A percentile compares a stretch with the other conserved stretches of the same genome.
Evolutionary conservation across 2,329 filamentous ascomycete genomes (phyloP).

Genomic region (Epichloe gansuensis): DNA sequence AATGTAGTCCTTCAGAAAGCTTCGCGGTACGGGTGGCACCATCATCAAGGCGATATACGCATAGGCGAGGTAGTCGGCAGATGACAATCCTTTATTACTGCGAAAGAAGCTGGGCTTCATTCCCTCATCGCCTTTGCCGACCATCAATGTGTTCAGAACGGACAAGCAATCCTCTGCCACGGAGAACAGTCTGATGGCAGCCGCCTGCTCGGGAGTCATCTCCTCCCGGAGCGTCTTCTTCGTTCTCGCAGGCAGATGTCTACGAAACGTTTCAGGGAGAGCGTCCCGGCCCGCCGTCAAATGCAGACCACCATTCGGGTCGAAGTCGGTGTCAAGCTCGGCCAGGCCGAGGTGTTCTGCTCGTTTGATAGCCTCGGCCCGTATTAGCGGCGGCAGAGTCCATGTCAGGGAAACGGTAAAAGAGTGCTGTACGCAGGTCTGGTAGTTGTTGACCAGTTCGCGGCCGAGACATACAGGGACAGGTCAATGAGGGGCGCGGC

Average conservation of each 20-base stretch:
- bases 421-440: constrained; percentile 70
- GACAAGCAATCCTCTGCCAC: constrained; percentile 60
- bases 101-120: constrained; percentile 21
- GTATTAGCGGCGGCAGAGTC: constrained; percentile 63
- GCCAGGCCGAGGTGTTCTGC: constrained; percentile 61
- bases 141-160: constrained; percentile 50
- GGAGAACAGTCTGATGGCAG: constrained; percentile 64
- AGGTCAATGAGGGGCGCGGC: constrained; percentile 74
- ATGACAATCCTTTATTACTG: constrained; percentile 14
- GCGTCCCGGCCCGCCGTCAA: constrained; percentile 24
- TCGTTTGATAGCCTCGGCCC: constrained; percentile 55
- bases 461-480: constrained; percentile 77
- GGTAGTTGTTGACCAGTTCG: constrained; percentile 71
- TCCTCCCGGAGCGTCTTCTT: constrained; percentile 48
- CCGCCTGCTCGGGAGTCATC: constrained; percentile 58
- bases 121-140: constrained; percentile 11
- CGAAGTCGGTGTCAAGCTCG: constrained; percentile 50
- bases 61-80: constrained; percentile 65
- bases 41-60: constrained; percentile 71
- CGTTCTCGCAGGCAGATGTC: constrained; percentile 26
- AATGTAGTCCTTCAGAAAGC: constrained; percentile 31
- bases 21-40: constrained; percentile 31
- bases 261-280: constrained; percentile 28
- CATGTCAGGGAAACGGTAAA: constrained; percentile 82
- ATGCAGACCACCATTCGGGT: constrained; percentile 25